Evolutionary conservation across 2,329 filamentous ascomycete species (phyloP).

Genomic region (Monilinia vaccinii-corymbosi): DNA sequence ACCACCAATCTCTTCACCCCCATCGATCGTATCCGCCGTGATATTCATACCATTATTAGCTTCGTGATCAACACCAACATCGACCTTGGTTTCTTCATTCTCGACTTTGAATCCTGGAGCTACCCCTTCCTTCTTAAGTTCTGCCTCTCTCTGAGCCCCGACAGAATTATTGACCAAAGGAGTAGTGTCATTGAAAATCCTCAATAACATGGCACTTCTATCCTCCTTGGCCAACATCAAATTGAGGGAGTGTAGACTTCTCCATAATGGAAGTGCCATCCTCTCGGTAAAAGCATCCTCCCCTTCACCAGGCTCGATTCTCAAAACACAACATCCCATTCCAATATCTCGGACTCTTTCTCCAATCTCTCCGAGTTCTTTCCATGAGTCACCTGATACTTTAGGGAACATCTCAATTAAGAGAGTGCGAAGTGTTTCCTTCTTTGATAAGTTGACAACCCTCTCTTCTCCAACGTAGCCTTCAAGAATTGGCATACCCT

Average conservation of each 20-base stretch:
- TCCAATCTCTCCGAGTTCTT: slow-evolving; percentile 76
- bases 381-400: slow-evolving; percentile 65
- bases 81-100: slow-evolving; percentile 20
- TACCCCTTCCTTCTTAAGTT: slow-evolving; percentile 12
- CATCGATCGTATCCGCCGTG: slow-evolving; percentile 20
- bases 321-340: slow-evolving; percentile 88
- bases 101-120: slow-evolving; percentile 16
- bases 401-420: slow-evolving; percentile 97
- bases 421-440: slow-evolving; percentile 71
- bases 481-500: slow-evolving; percentile 84
- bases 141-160: slow-evolving; percentile 20
- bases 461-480: slow-evolving; percentile 77
- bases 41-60: slow-evolving; percentile 14
- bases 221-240: slow-evolving; percentile 99
- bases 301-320: slow-evolving; percentile 64
- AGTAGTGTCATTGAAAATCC: slow-evolving; percentile 83
- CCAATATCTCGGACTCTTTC: slow-evolving; percentile 68
- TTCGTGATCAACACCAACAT: slow-evolving; percentile 12
- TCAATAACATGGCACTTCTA: slow-evolving; percentile 79
- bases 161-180: slow-evolving; percentile 58
- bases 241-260: slow-evolving; percentile 84
- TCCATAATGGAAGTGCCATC: slow-evolving; percentile 89
- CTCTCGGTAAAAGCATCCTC: slow-evolving; percentile 59
- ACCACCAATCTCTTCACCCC: slow-evolving; percentile 19
- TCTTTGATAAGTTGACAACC: slow-evolving; percentile 64